Base-by-base conservation (phyloP, 148 eudicot genomes). In the Chenopodium album region DNA sequence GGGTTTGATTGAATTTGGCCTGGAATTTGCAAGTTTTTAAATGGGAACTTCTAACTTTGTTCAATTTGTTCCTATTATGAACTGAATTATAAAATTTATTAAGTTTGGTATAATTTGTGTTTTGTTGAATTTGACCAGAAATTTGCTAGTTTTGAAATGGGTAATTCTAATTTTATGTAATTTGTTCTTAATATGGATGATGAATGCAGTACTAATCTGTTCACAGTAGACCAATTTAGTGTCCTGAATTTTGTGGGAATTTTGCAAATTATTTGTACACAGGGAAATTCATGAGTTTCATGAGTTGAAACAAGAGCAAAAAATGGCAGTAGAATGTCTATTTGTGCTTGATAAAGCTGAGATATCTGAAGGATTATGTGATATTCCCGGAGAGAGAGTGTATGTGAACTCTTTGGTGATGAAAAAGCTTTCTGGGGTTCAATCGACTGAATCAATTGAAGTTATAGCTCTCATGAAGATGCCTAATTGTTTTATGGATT, bases 351-450 rank as follows among this genome's bases (percentile, higher is more conserved):
- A 96, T 56, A 78, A 86, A 84, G 91, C 81, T 76, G 85, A 86
- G 32, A 73, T 90, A 73, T 90, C 93, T 59, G 85, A 88, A 82
- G 92, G 87, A 47, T 37, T 96, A 41, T 80, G 78, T 79, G 86
- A 83, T 73, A 68, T 81, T 79, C 80, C 86, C 44, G 76, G 80
- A 84, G 90, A 82, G 16, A 84, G 83, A 52, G 84, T 96, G 76
- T 87, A 80, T 76, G 95, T 92, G 77, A 94, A 80, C 84, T 85
- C 97, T 69, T 34, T 76, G 75, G 94, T 96, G 78, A 90, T 96
- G 94, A 91, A 86, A 83, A 96, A 91, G 84, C 90, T 94, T 73
- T 89, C 97, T 9, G 99, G 99, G 73, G 82, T 96, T 74, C 95
- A 92, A 77, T 96, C 98, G 59, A 86, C 85, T 47, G 99, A 94